phyloP scores from a whole-genome alignment of 495 filamentous ascomycete genomes.

The Alectoria sarmentosa region DNA sequence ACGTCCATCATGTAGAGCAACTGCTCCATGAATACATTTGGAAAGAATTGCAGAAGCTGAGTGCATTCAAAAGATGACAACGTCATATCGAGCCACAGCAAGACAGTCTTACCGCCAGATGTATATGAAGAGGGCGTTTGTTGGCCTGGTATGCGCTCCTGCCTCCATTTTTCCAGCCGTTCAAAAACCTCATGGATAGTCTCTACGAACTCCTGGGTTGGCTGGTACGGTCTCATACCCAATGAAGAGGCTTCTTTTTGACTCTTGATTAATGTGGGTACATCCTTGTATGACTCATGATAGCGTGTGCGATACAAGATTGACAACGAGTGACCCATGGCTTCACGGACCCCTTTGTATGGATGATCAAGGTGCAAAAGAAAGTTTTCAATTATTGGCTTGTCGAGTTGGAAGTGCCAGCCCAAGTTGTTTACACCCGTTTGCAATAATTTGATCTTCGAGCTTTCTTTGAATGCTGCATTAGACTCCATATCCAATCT shows the following conservation, averaged over 20 bases:
- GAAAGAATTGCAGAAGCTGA: constrained; percentile 85
- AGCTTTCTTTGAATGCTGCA: constrained; percentile 97
- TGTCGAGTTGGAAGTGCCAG: constrained; percentile 93
- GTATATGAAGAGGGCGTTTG: constrained; percentile 94
- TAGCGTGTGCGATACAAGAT: constrained; percentile 84
- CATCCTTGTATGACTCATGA: constrained; percentile 82
- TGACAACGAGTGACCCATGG: constrained; percentile 83
- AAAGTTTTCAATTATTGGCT: constrained; percentile 86
- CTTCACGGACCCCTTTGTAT: constrained; percentile 93
- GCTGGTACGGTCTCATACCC: constrained; percentile 75
- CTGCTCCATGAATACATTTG: constrained; percentile 78
- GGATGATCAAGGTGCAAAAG: constrained; percentile 89
- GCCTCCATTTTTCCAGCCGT: constrained; percentile 79
- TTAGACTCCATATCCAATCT: constrained; percentile 90
- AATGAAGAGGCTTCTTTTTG: constrained; percentile 77
- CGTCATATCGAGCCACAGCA: constrained; percentile 90
- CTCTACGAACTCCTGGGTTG: constrained; percentile 62
- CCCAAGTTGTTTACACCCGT: constrained; percentile 81
- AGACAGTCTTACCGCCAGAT: constrained; percentile 88
- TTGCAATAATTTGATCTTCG: constrained; percentile 87
- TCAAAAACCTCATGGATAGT: constrained; percentile 72
- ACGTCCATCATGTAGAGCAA: constrained; percentile 99
- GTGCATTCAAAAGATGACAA: constrained; percentile 89
- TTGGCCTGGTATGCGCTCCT: constrained; percentile 76
- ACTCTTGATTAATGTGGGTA: constrained; percentile 62